A percentile compares a stretch with the other conserved stretches of the same genome.
These are phyloP conservation scores for Fusarium equiseti DNA, from an alignment of 2,329 filamentous ascomycete genomes.

Conservation along the genomic window DNA sequence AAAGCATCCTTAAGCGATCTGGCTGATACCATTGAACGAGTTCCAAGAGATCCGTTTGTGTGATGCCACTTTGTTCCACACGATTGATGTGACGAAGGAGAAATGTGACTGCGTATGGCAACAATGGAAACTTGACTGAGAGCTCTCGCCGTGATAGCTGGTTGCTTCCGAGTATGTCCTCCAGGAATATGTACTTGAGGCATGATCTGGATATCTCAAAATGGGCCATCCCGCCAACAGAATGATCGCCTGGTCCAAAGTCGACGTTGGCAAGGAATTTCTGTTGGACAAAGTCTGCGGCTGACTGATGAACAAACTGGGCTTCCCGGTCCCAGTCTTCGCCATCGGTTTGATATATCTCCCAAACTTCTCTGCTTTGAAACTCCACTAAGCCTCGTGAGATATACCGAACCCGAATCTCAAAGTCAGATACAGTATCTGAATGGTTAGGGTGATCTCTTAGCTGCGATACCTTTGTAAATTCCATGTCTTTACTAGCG, in stretches of 20 bases:
- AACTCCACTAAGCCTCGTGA: neutral
- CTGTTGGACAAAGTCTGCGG: neutral
- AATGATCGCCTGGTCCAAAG: rapidly evolving
- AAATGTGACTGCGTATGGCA: neutral
- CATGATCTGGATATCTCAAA: neutral
- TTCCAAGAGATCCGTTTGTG: neutral
- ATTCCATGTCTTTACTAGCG: neutral
- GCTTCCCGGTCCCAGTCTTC: neutral
- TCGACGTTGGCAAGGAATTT: rapidly evolving
- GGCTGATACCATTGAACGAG: neutral
- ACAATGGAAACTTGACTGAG: neutral
- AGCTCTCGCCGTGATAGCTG: rapidly evolving
- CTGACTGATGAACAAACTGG: neutral
- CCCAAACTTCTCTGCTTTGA: neutral
- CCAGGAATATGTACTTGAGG: neutral
- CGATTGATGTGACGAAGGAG: rapidly evolving
- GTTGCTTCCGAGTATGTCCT: rapidly evolving
- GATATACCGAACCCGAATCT: neutral
- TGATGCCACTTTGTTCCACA: rapidly evolving
- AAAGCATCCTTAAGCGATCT: rapidly evolving
- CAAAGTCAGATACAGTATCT: rapidly evolving
- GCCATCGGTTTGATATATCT: neutral
- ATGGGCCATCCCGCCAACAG: rapidly evolving
- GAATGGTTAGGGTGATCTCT: neutral
- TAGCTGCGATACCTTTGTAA: rapidly evolving